phyloP scores from a whole-genome alignment of 805 yeast genomes.

The Kodamaea lidongshanica region DNA sequence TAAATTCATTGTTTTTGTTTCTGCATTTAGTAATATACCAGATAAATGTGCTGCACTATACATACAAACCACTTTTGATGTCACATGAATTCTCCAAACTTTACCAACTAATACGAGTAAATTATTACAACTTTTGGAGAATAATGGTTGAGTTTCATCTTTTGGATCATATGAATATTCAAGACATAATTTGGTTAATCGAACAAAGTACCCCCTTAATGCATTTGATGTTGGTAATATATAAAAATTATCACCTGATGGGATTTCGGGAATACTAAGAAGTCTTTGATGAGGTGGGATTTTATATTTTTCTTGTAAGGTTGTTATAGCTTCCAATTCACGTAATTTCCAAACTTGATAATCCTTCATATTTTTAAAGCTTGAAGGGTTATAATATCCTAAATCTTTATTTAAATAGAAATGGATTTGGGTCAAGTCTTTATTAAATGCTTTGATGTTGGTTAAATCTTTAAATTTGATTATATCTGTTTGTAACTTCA shows the following conservation, averaged over 20 bases:
- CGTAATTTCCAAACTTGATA: conserved; percentile 30
- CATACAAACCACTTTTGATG: conserved; percentile 44
- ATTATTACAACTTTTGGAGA: conserved; percentile 38
- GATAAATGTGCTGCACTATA: conserved; percentile 43
- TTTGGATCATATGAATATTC: conserved; percentile 24
- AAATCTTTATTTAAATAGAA: conserved; percentile 33
- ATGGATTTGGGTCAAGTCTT: conserved; percentile 28
- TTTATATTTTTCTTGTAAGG: conserved; percentile 23
- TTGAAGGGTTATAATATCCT: conserved; percentile 32
- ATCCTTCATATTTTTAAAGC: conserved; percentile 18
- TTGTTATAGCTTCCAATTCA: conserved; percentile 19
- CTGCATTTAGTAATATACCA: conserved; percentile 21
- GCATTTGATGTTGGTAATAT: conserved; percentile 28
- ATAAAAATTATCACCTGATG: conserved; percentile 33
- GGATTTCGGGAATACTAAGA: conserved; percentile 26
- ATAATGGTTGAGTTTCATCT: conserved; percentile 14
- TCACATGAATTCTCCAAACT: conserved; percentile 53
- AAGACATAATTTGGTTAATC: conserved; percentile 39
- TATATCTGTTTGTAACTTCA: conserved; percentile 51
- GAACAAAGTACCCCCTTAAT: conserved; percentile 34
- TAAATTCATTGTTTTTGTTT: conserved; percentile 24
- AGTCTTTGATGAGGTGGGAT: conserved; percentile 28
- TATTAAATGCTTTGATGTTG: conserved; percentile 33
- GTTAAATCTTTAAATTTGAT: conserved; percentile 35
- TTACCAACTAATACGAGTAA: conserved; percentile 41